Base-by-base conservation (phyloP, 2,329 filamentous ascomycete species). In the Penicillium sp. region DNA sequence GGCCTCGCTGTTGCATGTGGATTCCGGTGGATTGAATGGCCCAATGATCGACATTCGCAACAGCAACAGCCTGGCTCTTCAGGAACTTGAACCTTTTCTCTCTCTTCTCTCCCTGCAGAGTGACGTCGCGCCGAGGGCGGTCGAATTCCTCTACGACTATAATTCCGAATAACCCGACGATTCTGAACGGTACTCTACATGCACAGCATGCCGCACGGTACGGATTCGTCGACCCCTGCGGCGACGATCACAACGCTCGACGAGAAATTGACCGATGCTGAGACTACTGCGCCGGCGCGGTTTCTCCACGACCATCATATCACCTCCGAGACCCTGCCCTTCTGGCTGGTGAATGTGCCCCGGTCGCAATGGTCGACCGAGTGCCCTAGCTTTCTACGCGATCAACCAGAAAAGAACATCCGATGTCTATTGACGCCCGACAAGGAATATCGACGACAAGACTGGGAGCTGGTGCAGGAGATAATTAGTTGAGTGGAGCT, bases 271-370 rank as follows among this genome's bases (percentile, higher is more conserved):
- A 51, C 56, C 21, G 45, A 61, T 17, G 47, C 60, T 15, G 54
- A 62, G 40, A 30, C 51, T 24, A 44, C 46, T 23, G 40, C 43
- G 9, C 51, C 61, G 8, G 52, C 50, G 7, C 46, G 37, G 4
- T 46, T 55, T 21, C 44, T 61, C 7, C 44, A 56, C 3, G 27
- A 61, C 3, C 40, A 47, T 20, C 49, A 20, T 26, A 18, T 59
- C 27, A 44, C 48, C 9, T 26, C 52, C 18, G 57, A 61, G 32
- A 52, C 55, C 4, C 57, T 80, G 20, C 86, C 88, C 0, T 96
- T 88, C 76, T 96, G 91, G 91, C 87, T 93, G 56, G 80, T 88
- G 71, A 96, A 96, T 70, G 75, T 95, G 13, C 84, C 89, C 0
- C 72, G 76, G 29, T 68, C 78, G 21, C 74, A 87, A 56, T 84